Evolutionary conservation across 768 basidiomycete species (phyloP).

Genomic region (Lactarius sanguifluus): DNA sequence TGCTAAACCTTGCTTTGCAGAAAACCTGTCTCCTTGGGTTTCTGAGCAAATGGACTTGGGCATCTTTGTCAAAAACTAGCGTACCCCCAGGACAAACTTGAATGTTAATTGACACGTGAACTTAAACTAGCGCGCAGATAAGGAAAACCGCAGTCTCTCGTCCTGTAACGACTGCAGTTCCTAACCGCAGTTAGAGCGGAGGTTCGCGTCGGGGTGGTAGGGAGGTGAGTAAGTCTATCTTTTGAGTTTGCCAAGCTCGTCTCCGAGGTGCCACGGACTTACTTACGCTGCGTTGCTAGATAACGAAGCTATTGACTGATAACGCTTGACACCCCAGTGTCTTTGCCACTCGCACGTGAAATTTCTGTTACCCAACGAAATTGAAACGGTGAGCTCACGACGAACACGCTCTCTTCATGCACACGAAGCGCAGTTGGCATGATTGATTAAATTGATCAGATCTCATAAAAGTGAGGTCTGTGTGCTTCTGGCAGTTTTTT

Average conservation of each 20-base stretch:
- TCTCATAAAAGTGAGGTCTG: neutral
- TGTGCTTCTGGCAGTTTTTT: neutral
- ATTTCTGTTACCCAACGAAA: neutral
- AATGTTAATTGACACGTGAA: neutral
- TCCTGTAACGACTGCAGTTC: neutral
- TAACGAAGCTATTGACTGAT: neutral
- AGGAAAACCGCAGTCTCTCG: neutral
- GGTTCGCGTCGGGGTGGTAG: neutral
- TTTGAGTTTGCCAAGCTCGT: neutral
- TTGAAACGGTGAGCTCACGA: neutral
- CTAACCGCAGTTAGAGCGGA: neutral
- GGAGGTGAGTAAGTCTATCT: neutral
- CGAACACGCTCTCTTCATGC: neutral
- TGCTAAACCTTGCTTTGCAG: neutral
- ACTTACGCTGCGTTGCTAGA: neutral
- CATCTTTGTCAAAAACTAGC: neutral
- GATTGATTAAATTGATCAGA: neutral
- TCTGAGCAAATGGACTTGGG: neutral
- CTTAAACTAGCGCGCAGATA: neutral
- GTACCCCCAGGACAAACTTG: neutral
- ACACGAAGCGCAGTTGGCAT: neutral
- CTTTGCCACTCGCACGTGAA: neutral
- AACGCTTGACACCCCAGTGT: neutral
- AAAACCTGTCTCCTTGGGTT: neutral
- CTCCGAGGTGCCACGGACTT: neutral